Percentiles rank a stretch among this genome's conserved stretches.
phyloP scores from a whole-genome alignment of 129 eudicot species.

The Apium graveolens region DNA sequence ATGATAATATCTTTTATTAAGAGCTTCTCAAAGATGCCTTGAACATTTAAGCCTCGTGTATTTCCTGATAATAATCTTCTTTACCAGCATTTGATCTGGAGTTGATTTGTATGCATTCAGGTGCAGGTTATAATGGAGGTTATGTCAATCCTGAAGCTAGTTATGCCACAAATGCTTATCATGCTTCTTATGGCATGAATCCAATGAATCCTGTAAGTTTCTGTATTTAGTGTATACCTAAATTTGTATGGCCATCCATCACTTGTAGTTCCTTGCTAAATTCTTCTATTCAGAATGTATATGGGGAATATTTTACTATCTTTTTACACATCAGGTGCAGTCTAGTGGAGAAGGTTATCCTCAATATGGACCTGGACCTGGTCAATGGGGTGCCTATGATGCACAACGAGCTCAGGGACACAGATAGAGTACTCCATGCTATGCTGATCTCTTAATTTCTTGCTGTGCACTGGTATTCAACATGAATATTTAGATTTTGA shows the following conservation, averaged over 20 bases:
- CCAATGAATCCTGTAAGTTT: constrained; percentile 50
- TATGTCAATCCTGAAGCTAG: constrained; percentile 64
- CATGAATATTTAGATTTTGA: constrained; percentile 36
- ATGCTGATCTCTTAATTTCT: constrained; percentile 22
- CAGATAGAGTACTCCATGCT: constrained; percentile 47
- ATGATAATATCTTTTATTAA: not conserved
- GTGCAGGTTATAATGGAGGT: constrained; percentile 49
- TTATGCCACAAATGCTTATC: constrained; percentile 69
- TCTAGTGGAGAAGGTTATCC: constrained; percentile 73
- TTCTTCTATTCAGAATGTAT: not conserved
- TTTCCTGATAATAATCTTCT: not conserved
- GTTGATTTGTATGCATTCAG: constrained; percentile 17
- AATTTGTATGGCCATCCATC: not conserved
- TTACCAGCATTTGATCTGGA: not conserved
- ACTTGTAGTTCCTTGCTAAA: not conserved
- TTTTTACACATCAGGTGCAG: constrained; percentile 37
- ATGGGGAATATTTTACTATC: constrained; percentile 2
- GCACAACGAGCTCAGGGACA: constrained; percentile 67
- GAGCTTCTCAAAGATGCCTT: not conserved
- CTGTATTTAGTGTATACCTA: not conserved
- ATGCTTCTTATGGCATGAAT: constrained; percentile 51
- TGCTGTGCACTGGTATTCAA: constrained; percentile 31
- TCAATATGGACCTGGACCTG: constrained; percentile 85
- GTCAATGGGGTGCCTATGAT: constrained; percentile 76
- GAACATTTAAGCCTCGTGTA: not conserved